Base-by-base conservation (phyloP, 2,329 filamentous ascomycete species). In the Tolypocladium inflatum region DNA sequence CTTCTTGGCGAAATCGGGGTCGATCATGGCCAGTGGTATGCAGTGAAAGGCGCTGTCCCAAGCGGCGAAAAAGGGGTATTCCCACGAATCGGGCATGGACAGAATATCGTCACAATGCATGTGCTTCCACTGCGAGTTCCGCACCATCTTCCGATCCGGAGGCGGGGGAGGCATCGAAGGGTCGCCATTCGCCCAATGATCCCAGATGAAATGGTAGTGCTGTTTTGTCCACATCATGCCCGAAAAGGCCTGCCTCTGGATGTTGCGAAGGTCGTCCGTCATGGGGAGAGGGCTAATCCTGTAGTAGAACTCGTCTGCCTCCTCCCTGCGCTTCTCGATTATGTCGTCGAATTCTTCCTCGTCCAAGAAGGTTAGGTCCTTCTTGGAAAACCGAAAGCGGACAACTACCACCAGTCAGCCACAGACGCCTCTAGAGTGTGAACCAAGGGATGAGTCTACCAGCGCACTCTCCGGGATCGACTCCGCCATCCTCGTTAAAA, bases 221-320 rank as follows among this genome's bases (percentile, higher is more conserved):
- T 97, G 93, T 73, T 97, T 97, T 62, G 89, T 95, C 93, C 93
- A 97, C 81, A 97, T 88, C 93, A 97, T 97, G 57, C 94, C 93
- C 0, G 92, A 87, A 64, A 97, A 89, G 4, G 93, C 94, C 72
- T 97, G 92, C 64, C 93, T 85, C 74, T 97, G 94, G 65, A 97
- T 94, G 72, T 95, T 97, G 64, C 92, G 87, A 59, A 97, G 80
- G 68, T 97, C 93, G 54, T 97, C 92, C 0, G 90, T 82, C 88
- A 97, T 96, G 3, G 92, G 93, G 43, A 97, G 80, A 3, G 93
- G 93, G 73, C 91, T 97, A 71, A 97, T 88, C 59, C 90, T 85
- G 76, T 88, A 94, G 78, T 95, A 97, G 72, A 97, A 97, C 61
- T 97, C 92, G 70, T 97, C 93, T 8, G 93, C 93, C 67, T 97